Evolutionary conservation across 352 stramenopile species (phyloP).

Genomic region (Phytophthora fragariaefolia): DNA sequence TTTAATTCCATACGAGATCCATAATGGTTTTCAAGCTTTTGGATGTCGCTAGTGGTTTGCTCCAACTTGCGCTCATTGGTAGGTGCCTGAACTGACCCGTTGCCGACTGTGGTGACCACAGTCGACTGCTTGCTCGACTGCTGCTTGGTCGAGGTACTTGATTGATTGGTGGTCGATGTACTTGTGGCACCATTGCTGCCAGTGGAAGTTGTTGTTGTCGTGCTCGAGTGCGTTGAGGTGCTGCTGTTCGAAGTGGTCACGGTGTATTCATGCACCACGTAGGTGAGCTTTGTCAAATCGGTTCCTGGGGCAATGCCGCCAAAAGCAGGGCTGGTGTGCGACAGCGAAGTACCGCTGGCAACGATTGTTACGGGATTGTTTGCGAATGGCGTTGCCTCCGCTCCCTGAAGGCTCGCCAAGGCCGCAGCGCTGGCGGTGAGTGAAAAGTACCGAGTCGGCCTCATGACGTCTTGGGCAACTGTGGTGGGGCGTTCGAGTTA

Average conservation of each 20-base stretch:
- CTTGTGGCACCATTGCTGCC: conserved; percentile 19
- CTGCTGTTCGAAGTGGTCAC: conserved; percentile 18
- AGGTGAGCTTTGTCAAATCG: conserved; percentile 21
- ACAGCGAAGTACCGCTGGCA: conserved; percentile 31
- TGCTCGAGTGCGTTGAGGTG: conserved; percentile 18
- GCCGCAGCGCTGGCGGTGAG: conserved; percentile 13
- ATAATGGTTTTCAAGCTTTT: conserved; percentile 48
- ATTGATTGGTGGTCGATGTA: conserved; percentile 15
- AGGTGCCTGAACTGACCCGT: not conserved
- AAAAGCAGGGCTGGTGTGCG: conserved; percentile 36
- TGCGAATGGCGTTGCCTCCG: conserved; percentile 32
- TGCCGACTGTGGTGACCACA: conserved; percentile 24
- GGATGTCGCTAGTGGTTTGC: conserved; percentile 29
- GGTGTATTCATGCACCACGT: conserved; percentile 30
- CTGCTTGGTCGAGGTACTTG: conserved; percentile 20
- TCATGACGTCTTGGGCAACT: conserved; percentile 24
- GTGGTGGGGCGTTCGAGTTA: conserved; percentile 24
- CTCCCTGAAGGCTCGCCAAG: conserved; percentile 10
- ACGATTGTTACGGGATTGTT: conserved; percentile 44
- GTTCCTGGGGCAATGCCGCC: conserved; percentile 25
- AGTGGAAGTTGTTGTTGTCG: conserved; percentile 12
- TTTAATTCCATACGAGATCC: conserved; percentile 37
- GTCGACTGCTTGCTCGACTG: conserved; percentile 20
- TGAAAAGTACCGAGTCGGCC: conserved; percentile 19
- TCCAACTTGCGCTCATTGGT: conserved; percentile 26